Evolutionary conservation across 116 monocot genomes (phyloP), one percentile per base, ranked within the genome.

Genomic region (Iris pallida): DNA sequence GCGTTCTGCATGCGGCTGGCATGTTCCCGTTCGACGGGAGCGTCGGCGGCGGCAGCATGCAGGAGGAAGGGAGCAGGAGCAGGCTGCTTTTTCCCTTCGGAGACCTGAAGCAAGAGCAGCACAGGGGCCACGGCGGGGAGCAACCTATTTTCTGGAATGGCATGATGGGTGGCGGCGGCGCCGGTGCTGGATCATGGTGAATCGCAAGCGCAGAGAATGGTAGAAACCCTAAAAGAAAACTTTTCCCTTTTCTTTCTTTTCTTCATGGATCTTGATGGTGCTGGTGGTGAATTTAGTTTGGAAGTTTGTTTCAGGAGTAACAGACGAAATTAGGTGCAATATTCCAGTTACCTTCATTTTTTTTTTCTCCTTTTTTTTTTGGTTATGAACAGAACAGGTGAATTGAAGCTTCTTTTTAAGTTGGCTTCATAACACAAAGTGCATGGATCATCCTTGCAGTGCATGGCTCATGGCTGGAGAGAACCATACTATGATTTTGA

Each of bases 331-430:
- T 30, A 3, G 30, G 30, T 30, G 2, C 30, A 30, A 30, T 30
- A 30, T 53, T 63, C 46, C 44, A 6, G 48, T 16, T 53, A 18
- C 45, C 17, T 44, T 8, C 52, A 41, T 66, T 59, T 7, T 11
- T 2, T 59, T 13, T 11, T 42, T 59, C 41, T 59, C 0, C n/a
- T 12, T 30, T 2, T 59, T 59, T 41, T 59, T 59, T 57, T 57
- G 4, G 5, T 57, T 8, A 20, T 57, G 57, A 11, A 12, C 59
- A 59, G 59, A 30, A n/a, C n/a, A n/a, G n/a, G n/a, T n/a, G n/a
- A n/a, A n/a, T n/a, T 59, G 81, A 76, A 81, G 81, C 76, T 72
- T 76, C 47, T 75, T 80, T 80, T 80, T 65, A 69, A 56, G 54
- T 57, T 72, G n/a, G n/a, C n/a, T n/a, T n/a, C n/a, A n/a, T n/a